Conservation (phyloP, 495 filamentous ascomycete species). For the Entonaema liquescens region DNA sequence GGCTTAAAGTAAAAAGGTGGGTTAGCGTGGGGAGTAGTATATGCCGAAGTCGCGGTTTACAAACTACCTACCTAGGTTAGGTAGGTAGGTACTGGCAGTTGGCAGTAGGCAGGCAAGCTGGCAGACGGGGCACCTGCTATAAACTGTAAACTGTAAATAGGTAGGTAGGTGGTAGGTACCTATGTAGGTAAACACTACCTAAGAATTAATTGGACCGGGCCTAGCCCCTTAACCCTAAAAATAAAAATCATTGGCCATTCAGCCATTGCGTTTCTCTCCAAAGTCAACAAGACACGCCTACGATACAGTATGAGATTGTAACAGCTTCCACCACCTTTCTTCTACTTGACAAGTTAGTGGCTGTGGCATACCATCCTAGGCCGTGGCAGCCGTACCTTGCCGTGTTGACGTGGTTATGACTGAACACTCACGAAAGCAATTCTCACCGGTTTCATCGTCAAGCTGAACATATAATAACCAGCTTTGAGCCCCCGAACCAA, state of each 20-base stretch:
- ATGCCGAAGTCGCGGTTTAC: neutral
- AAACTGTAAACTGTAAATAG: neutral
- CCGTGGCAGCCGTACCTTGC: slow-evolving; percentile 2
- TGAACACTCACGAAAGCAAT: slow-evolving; percentile 15
- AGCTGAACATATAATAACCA: slow-evolving; percentile 9
- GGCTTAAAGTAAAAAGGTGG: slow-evolving; percentile 4
- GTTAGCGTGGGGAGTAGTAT: slow-evolving; percentile 10
- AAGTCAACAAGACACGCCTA: neutral
- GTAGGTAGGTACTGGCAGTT: neutral
- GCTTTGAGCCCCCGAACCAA: neutral
- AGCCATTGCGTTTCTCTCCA: no score
- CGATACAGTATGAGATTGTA: neutral
- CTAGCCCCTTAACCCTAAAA: neutral
- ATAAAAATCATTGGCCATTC: neutral
- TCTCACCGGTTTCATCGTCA: slow-evolving; percentile 21
- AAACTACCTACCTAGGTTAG: neutral
- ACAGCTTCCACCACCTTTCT: neutral
- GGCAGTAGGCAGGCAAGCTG: no score
- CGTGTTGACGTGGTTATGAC: slow-evolving; percentile 34
- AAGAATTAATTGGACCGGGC: no score
- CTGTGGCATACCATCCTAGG: neutral
- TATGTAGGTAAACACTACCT: no score
- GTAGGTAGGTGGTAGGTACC: no score
- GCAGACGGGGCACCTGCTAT: neutral
- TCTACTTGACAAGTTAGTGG: neutral